Base-by-base conservation (phyloP, 805 yeast genomes). In the Kurtzmaniella fragi region DNA sequence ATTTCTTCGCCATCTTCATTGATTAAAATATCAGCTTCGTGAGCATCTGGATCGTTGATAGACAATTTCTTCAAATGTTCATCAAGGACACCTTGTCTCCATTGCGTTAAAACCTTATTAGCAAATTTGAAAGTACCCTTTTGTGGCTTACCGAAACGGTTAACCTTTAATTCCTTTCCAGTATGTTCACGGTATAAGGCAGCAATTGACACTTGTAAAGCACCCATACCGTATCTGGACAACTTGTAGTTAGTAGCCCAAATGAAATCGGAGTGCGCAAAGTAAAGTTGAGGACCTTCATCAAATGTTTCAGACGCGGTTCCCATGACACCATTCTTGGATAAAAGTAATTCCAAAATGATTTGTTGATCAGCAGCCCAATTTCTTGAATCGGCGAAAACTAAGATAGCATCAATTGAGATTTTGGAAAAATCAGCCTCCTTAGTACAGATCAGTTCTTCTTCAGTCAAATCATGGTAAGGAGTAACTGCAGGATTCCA, bases 291-390 rank as follows among this genome's bases (percentile, higher is more conserved):
- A 27, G 95, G 93, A 29, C 90, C 90, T 46, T 86, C 89, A 43
- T 81, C 82, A 54, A 61, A 80, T 13, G 83, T 77, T 47, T 78
- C 72, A 30, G 84, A 75, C 32, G 75, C 71, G 4, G 96, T 88
- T 31, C 95, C 95, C 89, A 88, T 83, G 31, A 75, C 78, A 53
- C 96, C 96, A 42, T 75, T 66, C 50, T 84, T 75, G 40, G 89
- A 80, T 60, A 87, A 68, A 39, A 88, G 71, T 52, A 88, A 68
- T 55, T 88, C 96, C 56, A 86, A 68, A 44, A 87, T 85, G 56
- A 88, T 85, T 61, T 88, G 96, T 61, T 86, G 89, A 61, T 88
- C 96, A 23, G 87, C 88, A 32, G 95, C 95, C 95, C 95, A 86
- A 56, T 86, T 88, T 63, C 95, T 75, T 6, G 93, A 81, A 64